Conservation (phyloP, 73 alveolate species). For the Symbiodinium pilosum region DNA sequence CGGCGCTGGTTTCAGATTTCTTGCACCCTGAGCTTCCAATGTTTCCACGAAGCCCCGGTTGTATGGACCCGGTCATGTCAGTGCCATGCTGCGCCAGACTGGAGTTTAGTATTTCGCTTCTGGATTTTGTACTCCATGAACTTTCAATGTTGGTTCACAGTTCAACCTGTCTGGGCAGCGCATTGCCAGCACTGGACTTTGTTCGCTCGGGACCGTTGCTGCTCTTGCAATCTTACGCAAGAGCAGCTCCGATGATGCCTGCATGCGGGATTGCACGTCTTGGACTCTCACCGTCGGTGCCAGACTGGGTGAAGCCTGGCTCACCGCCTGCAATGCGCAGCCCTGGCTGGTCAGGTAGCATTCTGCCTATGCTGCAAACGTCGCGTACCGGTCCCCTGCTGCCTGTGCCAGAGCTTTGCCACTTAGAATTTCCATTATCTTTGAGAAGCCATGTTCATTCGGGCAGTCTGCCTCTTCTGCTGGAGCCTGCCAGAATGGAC, state of each 20-base stretch:
- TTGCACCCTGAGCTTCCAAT: not conserved
- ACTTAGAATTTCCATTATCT: not conserved
- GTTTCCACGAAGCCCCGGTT: not conserved
- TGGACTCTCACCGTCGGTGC: not conserved
- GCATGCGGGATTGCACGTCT: not conserved
- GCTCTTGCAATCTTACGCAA: not conserved
- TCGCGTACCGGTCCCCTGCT: not conserved
- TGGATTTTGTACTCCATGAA: not conserved
- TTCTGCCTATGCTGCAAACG: not conserved
- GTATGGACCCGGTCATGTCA: not conserved
- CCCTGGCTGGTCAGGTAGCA: not conserved
- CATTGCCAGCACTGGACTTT: not conserved
- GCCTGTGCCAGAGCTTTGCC: not conserved
- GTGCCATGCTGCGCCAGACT: not conserved
- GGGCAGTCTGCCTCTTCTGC: not conserved
- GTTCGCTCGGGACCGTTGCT: not conserved
- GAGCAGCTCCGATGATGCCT: not conserved
- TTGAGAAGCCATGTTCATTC: not conserved
- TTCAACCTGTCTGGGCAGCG: not conserved
- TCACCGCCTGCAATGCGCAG: not conserved
- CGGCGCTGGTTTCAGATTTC: not conserved
- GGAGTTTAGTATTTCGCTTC: not conserved
- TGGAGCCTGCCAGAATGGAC: not conserved
- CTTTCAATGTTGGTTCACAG: not conserved
- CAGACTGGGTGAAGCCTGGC: conserved; percentile 22